Conservation (phyloP, 352 stramenopile species). For the Phytophthora sp. region DNA sequence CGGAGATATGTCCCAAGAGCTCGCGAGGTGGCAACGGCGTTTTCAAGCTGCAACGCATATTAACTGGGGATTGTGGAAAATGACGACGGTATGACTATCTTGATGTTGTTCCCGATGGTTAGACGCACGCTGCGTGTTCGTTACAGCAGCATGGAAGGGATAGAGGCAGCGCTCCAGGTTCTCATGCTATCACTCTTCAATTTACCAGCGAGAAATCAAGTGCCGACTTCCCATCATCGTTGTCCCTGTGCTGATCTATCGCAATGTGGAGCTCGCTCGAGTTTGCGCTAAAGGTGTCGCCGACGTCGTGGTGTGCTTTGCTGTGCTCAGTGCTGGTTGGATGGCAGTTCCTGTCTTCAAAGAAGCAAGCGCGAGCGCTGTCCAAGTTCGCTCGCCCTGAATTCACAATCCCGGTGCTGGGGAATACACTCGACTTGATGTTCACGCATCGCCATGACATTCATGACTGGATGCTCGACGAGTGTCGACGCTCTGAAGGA, state of each 20-base stretch:
- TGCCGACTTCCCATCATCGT: neutral
- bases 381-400: constrained; percentile 34
- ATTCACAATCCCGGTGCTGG: constrained; percentile 51
- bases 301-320: constrained; percentile 19
- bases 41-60: too few relatives aligned
- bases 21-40: too few relatives aligned
- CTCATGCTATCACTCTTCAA: constrained; percentile 12
- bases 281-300: constrained; percentile 17
- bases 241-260: too few relatives aligned
- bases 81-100: constrained; percentile 6
- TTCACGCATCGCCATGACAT: constrained; percentile 48
- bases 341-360: constrained; percentile 34
- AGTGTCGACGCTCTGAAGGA: constrained; percentile 49
- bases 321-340: constrained; percentile 33
- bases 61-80: too few relatives aligned
- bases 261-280: constrained; percentile 25
- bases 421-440: constrained; percentile 63
- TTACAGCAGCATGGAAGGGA: neutral
- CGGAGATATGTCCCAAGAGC: too few relatives aligned
- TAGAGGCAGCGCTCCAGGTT: too few relatives aligned
- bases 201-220: constrained; percentile 12
- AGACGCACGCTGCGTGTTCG: neutral
- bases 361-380: constrained; percentile 35
- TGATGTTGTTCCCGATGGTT: constrained; percentile 1
- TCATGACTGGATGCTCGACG: constrained; percentile 64